Conservation (phyloP, 371 early-diverging fungal genomes). For the Syncephalastrum contaminatum region DNA sequence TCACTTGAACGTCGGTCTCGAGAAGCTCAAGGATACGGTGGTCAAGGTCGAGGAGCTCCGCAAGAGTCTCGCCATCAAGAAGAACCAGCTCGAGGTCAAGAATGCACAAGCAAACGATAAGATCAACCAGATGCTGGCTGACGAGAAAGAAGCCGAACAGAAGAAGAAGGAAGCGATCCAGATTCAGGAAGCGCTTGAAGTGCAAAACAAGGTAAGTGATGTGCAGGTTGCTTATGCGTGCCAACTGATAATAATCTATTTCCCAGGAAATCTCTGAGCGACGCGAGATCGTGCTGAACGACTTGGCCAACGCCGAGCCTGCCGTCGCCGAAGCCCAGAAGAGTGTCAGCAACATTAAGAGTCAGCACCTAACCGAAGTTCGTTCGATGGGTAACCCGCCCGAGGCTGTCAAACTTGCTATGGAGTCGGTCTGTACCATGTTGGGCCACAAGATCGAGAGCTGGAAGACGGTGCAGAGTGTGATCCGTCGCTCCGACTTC, state of each 20-base stretch:
- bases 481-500: slow-evolving; percentile 97
- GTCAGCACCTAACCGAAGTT: slow-evolving; percentile 97
- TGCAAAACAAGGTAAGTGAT: slow-evolving; percentile 61
- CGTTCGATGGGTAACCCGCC: slow-evolving; percentile 98
- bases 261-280: slow-evolving; percentile 76
- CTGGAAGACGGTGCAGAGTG: slow-evolving; percentile 87
- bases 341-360: slow-evolving; percentile 93
- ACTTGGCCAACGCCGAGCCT: slow-evolving; percentile 95
- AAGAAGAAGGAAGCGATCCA: slow-evolving; percentile 83
- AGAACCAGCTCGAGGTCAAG: slow-evolving; percentile 87
- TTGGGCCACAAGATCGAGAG: slow-evolving; percentile 85
- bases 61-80: slow-evolving; percentile 84
- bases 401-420: slow-evolving; percentile 92
- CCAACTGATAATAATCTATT: not conserved
- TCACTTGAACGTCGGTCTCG: slow-evolving; percentile 96
- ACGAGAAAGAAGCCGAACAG: slow-evolving; percentile 94
- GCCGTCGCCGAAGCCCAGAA: slow-evolving; percentile 96
- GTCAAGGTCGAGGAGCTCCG: slow-evolving; percentile 94
- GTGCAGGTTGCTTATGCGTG: not conserved
- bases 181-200: slow-evolving; percentile 78
- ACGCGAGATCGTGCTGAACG: slow-evolving; percentile 78
- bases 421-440: slow-evolving; percentile 97
- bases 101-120: slow-evolving; percentile 92
- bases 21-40: slow-evolving; percentile 95
- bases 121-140: slow-evolving; percentile 93